Percentiles rank a stretch among this genome's conserved stretches.
phyloP scores from a whole-genome alignment of 2,329 filamentous ascomycete species.

The Fusarium sp. region DNA sequence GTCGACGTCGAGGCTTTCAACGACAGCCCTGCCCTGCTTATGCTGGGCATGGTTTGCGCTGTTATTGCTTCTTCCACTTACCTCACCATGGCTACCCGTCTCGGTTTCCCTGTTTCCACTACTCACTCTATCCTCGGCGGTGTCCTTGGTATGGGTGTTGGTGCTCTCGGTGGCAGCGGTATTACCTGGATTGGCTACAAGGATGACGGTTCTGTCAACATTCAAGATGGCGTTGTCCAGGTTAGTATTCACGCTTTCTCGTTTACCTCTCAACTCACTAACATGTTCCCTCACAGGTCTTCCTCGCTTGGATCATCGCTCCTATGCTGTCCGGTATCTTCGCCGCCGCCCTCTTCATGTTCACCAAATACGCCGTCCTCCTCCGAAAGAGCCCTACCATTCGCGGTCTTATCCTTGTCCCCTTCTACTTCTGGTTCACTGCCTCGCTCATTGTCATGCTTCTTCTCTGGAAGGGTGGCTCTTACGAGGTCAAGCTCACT shows the following conservation, averaged over 20 bases:
- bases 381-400: constrained; percentile 63
- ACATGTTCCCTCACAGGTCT: constrained; percentile 61
- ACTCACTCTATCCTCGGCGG: constrained; percentile 71
- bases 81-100: constrained; percentile 65
- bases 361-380: constrained; percentile 68
- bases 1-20: constrained; percentile 61
- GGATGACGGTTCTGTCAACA: constrained; percentile 50
- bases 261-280: neutral
- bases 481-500: constrained; percentile 59
- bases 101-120: constrained; percentile 69
- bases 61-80: constrained; percentile 64
- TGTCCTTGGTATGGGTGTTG: constrained; percentile 69
- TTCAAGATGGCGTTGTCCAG: constrained; percentile 65
- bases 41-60: constrained; percentile 69
- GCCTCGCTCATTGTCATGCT: constrained; percentile 67
- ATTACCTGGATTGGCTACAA: constrained; percentile 65
- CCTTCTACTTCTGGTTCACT: constrained; percentile 68
- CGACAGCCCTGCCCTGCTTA: constrained; percentile 61
- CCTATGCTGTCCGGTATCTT: constrained; percentile 66
- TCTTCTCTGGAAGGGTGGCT: constrained; percentile 67
- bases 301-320: constrained; percentile 70
- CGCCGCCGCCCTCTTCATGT: constrained; percentile 63
- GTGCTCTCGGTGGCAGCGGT: constrained; percentile 61
- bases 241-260: constrained; percentile 14
- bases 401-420: constrained; percentile 63